A percentile compares a stretch with the other conserved stretches of the same genome.
phyloP scores from a whole-genome alignment of 2,329 filamentous ascomycete species.

The Pestalotiopsis sp. region DNA sequence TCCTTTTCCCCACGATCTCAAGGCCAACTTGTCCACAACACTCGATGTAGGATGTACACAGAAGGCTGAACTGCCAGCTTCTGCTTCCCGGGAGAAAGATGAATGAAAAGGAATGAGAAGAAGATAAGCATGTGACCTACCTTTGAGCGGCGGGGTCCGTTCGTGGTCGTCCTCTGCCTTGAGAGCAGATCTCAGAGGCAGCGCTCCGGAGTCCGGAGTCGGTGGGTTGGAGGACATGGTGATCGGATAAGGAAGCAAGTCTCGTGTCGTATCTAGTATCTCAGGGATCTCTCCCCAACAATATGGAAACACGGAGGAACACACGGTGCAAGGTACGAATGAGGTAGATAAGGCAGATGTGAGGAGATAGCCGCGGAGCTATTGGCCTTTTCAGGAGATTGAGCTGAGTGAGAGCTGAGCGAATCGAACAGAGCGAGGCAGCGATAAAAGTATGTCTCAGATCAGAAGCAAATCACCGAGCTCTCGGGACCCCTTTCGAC shows the following conservation, averaged over 20 bases:
- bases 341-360: too few relatives aligned
- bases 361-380: too few relatives aligned
- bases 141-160: slow-evolving; percentile 27
- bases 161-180: slow-evolving; percentile 34
- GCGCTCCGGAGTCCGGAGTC: slow-evolving; percentile 24
- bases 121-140: slow-evolving; percentile 23
- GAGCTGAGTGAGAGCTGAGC: too few relatives aligned
- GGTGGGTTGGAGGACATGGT: slow-evolving; percentile 14
- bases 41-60: not conserved
- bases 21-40: not conserved
- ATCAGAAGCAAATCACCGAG: not conserved
- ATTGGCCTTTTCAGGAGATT: too few relatives aligned
- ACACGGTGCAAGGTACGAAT: not conserved
- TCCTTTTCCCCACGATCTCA: not conserved
- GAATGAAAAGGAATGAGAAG: not conserved
- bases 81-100: not conserved
- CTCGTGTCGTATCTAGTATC: not conserved
- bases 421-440: too few relatives aligned
- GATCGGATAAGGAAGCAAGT: not conserved
- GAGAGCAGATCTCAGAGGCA: slow-evolving; percentile 31
- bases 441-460: too few relatives aligned
- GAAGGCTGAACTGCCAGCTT: not conserved
- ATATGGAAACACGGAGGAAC: not conserved
- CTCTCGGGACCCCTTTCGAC: not conserved
- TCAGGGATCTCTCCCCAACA: not conserved